phyloP scores from a whole-genome alignment of 179 eudicot species.

The Beta macrorhiza region DNA sequence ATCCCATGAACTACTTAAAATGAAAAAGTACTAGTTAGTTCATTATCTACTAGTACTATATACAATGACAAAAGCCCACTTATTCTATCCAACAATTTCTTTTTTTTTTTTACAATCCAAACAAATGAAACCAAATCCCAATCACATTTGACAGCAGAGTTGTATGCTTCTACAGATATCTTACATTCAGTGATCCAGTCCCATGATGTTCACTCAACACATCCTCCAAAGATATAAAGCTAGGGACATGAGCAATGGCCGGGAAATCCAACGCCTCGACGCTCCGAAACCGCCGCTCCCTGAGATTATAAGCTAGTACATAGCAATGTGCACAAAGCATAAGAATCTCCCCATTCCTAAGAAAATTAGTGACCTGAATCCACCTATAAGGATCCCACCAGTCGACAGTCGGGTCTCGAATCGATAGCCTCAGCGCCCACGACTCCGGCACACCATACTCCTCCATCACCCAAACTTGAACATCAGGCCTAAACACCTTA shows the following conservation, averaged over 20 bases:
- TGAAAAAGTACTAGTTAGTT: too few relatives aligned
- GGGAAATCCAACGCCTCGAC: slow-evolving; percentile 21
- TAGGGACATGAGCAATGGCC: slow-evolving; percentile 35
- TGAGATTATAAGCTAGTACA: slow-evolving; percentile 32
- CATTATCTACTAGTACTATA: background rate
- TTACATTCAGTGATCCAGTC: slow-evolving; percentile 18
- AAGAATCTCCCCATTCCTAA: slow-evolving; percentile 33
- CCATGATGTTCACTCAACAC: slow-evolving; percentile 20
- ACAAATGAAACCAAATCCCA: background rate
- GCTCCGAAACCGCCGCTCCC: slow-evolving; percentile 15
- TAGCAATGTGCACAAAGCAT: slow-evolving; percentile 34
- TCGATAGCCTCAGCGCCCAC: slow-evolving; percentile 38
- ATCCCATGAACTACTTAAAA: background rate
- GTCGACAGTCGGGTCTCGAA: slow-evolving; percentile 35
- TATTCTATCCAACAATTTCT: background rate
- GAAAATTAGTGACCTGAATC: slow-evolving; percentile 34
- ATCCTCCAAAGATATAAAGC: slow-evolving; percentile 32
- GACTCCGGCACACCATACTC: slow-evolving; percentile 43
- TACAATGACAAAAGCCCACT: background rate
- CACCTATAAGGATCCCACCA: slow-evolving; percentile 35
- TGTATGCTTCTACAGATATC: slow-evolving; percentile 25
- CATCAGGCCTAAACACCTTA: slow-evolving; percentile 34
- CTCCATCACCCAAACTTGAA: slow-evolving; percentile 55
- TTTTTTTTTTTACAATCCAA: background rate
- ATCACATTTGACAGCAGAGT: background rate